phyloP scores from a whole-genome alignment of 2,329 filamentous ascomycete species.

The Phyllosticta citriasiana region DNA sequence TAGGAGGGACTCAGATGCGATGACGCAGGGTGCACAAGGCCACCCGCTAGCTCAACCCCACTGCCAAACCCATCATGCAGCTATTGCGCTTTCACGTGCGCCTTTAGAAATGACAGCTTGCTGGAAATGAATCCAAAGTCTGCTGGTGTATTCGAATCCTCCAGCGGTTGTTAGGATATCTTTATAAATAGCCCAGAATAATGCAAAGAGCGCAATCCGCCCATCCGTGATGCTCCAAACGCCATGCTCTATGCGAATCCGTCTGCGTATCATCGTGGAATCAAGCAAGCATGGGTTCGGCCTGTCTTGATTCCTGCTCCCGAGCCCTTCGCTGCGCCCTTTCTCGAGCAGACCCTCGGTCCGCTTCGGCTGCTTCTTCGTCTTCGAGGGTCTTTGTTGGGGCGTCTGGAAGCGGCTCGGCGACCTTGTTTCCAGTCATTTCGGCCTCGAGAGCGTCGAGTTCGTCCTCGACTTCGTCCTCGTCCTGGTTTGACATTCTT shows the following conservation, averaged over 20 bases:
- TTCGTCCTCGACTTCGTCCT: constrained; percentile 96
- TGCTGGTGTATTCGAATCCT: not conserved
- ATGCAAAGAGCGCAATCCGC: not conserved
- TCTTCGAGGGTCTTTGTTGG: constrained; percentile 25
- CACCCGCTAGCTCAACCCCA: not conserved
- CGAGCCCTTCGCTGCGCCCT: constrained; percentile 23
- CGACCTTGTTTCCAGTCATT: constrained; percentile 33
- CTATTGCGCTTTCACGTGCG: not conserved
- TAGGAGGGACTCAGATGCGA: not conserved
- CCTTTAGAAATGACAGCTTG: not conserved
- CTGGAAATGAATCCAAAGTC: not conserved
- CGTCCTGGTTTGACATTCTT: constrained; percentile 84
- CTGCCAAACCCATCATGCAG: not conserved
- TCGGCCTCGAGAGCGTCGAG: constrained; percentile 70
- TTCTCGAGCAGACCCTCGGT: constrained; percentile 22
- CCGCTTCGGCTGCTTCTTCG: constrained; percentile 15
- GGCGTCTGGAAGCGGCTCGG: constrained; percentile 32
- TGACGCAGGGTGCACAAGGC: not conserved
- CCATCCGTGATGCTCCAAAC: not conserved
- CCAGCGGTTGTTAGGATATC: constrained; percentile 4
- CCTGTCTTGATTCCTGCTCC: constrained; percentile 20
- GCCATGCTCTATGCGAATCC: constrained; percentile 9
- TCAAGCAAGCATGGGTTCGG: constrained; percentile 29
- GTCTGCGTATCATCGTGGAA: constrained; percentile 1
- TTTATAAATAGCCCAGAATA: not conserved